Percentiles rank a stretch among this genome's conserved stretches.
phyloP scores from a whole-genome alignment of 169 alveolate species.

The Amoebophrya sp. region DNA sequence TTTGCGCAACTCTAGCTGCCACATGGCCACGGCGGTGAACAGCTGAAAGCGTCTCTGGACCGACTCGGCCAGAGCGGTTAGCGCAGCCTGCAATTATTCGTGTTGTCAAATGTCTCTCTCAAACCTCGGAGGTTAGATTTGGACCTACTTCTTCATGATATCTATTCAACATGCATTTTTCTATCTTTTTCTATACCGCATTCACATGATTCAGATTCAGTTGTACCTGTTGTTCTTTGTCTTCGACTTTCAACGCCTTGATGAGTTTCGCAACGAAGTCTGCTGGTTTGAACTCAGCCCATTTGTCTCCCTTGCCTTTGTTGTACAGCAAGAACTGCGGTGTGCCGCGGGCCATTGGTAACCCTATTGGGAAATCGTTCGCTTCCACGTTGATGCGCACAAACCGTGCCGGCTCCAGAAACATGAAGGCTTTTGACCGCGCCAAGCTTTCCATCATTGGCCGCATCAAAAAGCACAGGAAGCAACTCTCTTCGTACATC shows the following conservation, averaged over 20 bases:
- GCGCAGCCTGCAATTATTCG: too few relatives aligned
- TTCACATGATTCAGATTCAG: too few relatives aligned
- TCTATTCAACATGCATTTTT: too few relatives aligned
- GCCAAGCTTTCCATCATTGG: slow-evolving; percentile 20
- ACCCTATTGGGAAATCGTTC: not conserved
- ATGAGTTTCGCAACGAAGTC: not conserved
- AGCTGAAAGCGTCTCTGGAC: not conserved
- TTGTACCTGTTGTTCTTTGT: not conserved
- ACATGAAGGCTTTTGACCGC: not conserved
- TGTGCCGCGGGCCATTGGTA: slow-evolving; percentile 24
- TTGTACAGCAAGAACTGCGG: not conserved
- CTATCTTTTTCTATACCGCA: too few relatives aligned
- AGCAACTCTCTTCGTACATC: slow-evolving; percentile 3
- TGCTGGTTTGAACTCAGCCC: not conserved
- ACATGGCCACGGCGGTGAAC: slow-evolving; percentile 26
- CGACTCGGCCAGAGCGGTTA: not conserved
- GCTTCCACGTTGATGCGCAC: not conserved
- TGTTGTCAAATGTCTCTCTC: too few relatives aligned
- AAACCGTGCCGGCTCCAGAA: not conserved
- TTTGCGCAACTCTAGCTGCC: not conserved
- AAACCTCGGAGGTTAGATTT: too few relatives aligned
- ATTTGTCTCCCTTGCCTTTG: not conserved
- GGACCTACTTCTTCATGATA: too few relatives aligned
- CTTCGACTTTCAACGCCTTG: not conserved
- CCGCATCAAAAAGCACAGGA: slow-evolving; percentile 1